These are phyloP conservation scores for Syzygium malaccense DNA, from an alignment of 441 rosid genomes.

Conservation along the genomic window DNA sequence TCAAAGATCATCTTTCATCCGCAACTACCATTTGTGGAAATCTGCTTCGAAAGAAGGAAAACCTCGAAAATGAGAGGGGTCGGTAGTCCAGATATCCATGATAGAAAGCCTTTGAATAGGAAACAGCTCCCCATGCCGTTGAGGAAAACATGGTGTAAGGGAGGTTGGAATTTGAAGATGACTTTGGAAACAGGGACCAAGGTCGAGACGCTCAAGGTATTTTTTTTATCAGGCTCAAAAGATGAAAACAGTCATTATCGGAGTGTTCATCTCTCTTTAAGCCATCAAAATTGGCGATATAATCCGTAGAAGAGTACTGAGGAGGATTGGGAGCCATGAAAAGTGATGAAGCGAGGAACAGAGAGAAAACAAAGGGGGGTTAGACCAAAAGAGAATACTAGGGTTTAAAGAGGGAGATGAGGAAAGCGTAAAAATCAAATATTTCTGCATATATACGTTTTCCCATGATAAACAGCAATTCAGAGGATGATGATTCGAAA, in stretches of 20 bases:
- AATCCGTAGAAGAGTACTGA: background rate
- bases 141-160: background rate
- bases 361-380: background rate
- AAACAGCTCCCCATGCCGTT: accelerated
- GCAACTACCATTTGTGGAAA: too few relatives aligned
- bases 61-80: too few relatives aligned
- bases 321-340: background rate
- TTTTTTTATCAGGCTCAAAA: background rate
- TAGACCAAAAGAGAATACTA: background rate
- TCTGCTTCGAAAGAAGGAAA: too few relatives aligned
- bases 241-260: background rate
- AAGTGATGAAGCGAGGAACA: background rate
- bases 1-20: too few relatives aligned
- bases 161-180: accelerated
- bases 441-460: background rate
- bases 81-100: too few relatives aligned
- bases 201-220: accelerated
- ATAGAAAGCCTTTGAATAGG: too few relatives aligned
- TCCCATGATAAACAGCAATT: too few relatives aligned
- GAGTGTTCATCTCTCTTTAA: background rate
- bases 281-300: too few relatives aligned
- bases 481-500: too few relatives aligned
- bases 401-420: background rate
- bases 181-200: background rate
- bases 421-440: background rate